Conservation (phyloP, 306 rosid genomes). For the Dryas alaskensis region DNA sequence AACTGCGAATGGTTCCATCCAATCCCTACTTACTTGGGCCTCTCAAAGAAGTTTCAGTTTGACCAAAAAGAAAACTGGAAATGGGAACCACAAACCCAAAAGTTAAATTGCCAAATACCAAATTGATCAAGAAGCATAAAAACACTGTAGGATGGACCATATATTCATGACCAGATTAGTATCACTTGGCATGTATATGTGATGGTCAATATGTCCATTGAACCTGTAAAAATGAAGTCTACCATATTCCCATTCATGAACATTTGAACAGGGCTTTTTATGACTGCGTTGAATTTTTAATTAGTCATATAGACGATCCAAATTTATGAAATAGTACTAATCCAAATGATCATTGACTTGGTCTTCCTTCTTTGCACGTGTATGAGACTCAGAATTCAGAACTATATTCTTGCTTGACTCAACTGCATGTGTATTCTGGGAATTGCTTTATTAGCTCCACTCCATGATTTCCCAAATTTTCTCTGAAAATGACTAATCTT, state of each 20-base stretch:
- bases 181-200: no score
- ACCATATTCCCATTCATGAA: conserved; percentile 21
- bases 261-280: background rate
- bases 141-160: background rate
- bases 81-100: no score
- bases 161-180: background rate
- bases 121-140: no score
- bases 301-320: background rate
- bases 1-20: no score
- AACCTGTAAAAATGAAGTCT: conserved; percentile 20
- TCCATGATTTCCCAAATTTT: background rate
- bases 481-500: background rate
- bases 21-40: no score
- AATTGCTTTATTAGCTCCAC: no score
- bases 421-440: background rate
- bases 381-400: conserved; percentile 4
- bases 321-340: background rate
- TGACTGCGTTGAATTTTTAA: background rate
- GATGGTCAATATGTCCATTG: conserved; percentile 25
- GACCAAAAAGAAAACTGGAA: no score
- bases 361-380: conserved; percentile 25
- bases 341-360: background rate
- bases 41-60: no score
- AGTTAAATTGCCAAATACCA: no score
- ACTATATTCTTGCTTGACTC: background rate